phyloP scores from a whole-genome alignment of 2,329 filamentous ascomycete species.

The Penicillium sp. region DNA sequence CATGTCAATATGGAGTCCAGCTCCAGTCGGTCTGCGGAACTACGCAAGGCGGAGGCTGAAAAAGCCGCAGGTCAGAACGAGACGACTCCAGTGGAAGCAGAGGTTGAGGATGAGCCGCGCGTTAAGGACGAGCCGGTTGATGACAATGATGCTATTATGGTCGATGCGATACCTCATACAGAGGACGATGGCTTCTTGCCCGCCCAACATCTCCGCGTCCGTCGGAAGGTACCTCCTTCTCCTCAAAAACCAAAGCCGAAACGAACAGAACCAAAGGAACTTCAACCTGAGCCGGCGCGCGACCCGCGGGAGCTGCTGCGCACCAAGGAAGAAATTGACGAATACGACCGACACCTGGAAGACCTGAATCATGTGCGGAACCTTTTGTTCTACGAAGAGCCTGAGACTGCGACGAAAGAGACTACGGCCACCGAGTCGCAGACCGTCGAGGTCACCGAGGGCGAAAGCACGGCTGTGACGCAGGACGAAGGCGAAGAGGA shows the following conservation, averaged over 20 bases:
- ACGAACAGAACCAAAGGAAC: constrained; percentile 13
- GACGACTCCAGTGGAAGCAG: constrained; percentile 11
- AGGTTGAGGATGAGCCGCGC: constrained; percentile 23
- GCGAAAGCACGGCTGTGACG: constrained; percentile 13
- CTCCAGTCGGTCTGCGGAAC: constrained; percentile 41
- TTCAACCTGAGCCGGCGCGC: constrained; percentile 14
- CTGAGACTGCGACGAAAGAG: constrained; percentile 8
- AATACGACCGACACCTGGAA: constrained; percentile 39
- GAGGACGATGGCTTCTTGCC: constrained; percentile 35
- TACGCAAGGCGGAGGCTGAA: constrained; percentile 33
- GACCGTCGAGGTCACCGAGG: constrained; percentile 8
- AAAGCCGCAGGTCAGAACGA: constrained; percentile 31
- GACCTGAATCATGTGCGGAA: constrained; percentile 40
- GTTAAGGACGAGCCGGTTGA: constrained; percentile 54
- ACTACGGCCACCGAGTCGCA: neutral
- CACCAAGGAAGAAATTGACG: constrained; percentile 40
- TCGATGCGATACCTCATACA: constrained; percentile 28
- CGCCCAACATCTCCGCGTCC: constrained; percentile 33
- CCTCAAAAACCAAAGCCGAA: constrained; percentile 15
- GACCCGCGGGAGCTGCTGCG: constrained; percentile 34
- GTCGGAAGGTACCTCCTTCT: constrained; percentile 28
- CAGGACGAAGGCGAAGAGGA: constrained; percentile 10
- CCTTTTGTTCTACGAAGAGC: constrained; percentile 28
- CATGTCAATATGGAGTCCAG: constrained; percentile 53
- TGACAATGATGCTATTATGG: constrained; percentile 41